Evolutionary conservation across 345 rosid genomes (phyloP).

Genomic region (Mallotus nudiflorus): DNA sequence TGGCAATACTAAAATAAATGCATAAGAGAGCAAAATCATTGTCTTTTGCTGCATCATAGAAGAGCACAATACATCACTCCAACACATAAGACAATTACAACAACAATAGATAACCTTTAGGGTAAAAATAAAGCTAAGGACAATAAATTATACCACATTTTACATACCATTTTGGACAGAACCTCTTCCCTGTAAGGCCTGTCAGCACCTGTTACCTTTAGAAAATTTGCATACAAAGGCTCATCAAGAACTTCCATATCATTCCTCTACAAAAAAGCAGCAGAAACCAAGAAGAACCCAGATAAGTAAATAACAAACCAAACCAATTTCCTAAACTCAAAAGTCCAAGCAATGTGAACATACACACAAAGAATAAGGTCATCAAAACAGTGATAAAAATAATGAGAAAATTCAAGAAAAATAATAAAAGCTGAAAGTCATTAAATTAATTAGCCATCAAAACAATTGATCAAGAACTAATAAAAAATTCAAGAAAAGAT

Average conservation of each 20-base stretch:
- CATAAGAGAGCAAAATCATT: too few relatives aligned
- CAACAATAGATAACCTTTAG: not conserved
- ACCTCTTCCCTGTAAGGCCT: slow-evolving; percentile 69
- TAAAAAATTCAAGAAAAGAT: not conserved
- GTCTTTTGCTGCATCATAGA: not conserved
- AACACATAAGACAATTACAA: not conserved
- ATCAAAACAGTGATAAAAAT: not conserved
- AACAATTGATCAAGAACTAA: not conserved
- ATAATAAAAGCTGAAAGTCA: too few relatives aligned
- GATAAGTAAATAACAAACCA: not conserved
- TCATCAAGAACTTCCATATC: slow-evolving; percentile 77
- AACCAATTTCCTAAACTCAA: not conserved
- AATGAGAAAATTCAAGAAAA: too few relatives aligned
- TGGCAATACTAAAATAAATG: not conserved
- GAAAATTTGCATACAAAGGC: slow-evolving; percentile 66
- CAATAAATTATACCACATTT: slow-evolving; percentile 5
- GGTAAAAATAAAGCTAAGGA: not conserved
- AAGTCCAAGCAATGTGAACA: not conserved
- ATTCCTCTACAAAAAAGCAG: slow-evolving; percentile 51
- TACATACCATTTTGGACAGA: slow-evolving; percentile 59
- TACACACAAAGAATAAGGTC: not conserved
- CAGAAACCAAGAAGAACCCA: too few relatives aligned
- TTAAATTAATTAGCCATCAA: not conserved
- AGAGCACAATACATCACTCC: not conserved
- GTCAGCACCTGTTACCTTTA: slow-evolving; percentile 47